Evolutionary conservation across 345 rosid genomes (phyloP).

Genomic region (Arabis alpina): DNA sequence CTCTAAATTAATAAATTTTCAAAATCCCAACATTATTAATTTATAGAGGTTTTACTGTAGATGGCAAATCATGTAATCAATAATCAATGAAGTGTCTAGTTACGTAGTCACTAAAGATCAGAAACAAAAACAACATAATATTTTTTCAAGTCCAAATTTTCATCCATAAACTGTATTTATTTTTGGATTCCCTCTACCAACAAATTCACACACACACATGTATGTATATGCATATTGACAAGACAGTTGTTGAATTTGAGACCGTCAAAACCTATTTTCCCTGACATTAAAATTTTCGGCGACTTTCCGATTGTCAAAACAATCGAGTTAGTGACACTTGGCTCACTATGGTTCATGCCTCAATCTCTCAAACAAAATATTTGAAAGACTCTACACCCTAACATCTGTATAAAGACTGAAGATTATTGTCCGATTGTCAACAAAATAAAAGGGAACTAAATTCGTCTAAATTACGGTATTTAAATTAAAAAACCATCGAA

Average conservation of each 20-base stretch:
- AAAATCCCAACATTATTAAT: too few relatives aligned
- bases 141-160: neutral
- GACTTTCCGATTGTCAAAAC: slow-evolving; percentile 11
- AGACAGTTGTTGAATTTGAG: slow-evolving; percentile 16
- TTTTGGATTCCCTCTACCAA: neutral
- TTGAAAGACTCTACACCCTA: slow-evolving; percentile 2
- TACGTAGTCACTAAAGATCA: neutral
- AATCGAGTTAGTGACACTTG: slow-evolving; percentile 27
- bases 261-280: slow-evolving; percentile 16
- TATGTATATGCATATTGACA: neutral
- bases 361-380: slow-evolving; percentile 4
- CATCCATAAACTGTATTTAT: neutral
- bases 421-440: neutral
- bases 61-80: neutral
- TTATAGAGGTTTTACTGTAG: neutral
- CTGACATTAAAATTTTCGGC: slow-evolving; percentile 22
- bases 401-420: neutral
- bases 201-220: neutral
- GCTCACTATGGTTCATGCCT: slow-evolving; percentile 27
- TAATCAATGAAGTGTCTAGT: neutral
- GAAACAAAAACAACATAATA: neutral
- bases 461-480: neutral
- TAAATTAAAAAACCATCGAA: neutral
- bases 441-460: neutral
- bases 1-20: too few relatives aligned